Conservation (phyloP, 2,329 filamentous ascomycete species). For the Fusarium sp. region DNA sequence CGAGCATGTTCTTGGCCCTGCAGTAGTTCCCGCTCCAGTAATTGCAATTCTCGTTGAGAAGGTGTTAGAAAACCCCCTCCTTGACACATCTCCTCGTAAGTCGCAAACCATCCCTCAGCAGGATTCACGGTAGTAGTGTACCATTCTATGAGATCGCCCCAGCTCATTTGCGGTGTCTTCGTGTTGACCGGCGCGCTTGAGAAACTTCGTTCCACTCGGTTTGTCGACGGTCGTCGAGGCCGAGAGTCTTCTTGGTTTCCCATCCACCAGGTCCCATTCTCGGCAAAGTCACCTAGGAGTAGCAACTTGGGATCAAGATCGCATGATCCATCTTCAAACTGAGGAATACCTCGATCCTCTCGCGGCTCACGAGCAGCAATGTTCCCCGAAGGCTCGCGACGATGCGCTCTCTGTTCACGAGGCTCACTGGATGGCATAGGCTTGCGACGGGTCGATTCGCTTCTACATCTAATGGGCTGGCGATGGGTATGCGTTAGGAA, state of each 20-base stretch:
- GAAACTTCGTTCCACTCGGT: conserved; percentile 32
- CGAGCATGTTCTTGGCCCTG: conserved; percentile 76
- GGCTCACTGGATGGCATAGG: conserved; percentile 50
- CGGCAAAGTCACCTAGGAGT: conserved; percentile 78
- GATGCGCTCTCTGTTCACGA: conserved; percentile 37
- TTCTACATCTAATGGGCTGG: conserved; percentile 37
- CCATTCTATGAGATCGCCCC: conserved; percentile 78
- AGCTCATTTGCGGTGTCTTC: conserved; percentile 77
- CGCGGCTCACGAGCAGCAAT: conserved; percentile 25
- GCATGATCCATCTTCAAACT: conserved; percentile 38
- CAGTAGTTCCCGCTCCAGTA: conserved; percentile 61
- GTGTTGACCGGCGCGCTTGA: conserved; percentile 27
- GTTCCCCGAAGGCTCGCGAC: conserved; percentile 55
- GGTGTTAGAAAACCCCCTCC: conserved; percentile 45
- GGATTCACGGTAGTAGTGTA: conserved; percentile 76
- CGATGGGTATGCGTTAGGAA: conserved; percentile 68
- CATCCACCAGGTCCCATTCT: conserved; percentile 87
- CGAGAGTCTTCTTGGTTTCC: conserved; percentile 62
- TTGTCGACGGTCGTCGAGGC: conserved; percentile 31
- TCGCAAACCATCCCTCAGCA: conserved; percentile 73
- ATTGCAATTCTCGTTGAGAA: conserved; percentile 54
- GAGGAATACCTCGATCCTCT: conserved; percentile 31
- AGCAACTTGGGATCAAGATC: conserved; percentile 81
- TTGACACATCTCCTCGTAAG: conserved; percentile 64
- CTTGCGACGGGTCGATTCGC: conserved; percentile 47